Percentiles rank a stretch among this genome's conserved stretches.
phyloP scores from a whole-genome alignment of 345 rosid genomes.

The Syzygium aromaticum region DNA sequence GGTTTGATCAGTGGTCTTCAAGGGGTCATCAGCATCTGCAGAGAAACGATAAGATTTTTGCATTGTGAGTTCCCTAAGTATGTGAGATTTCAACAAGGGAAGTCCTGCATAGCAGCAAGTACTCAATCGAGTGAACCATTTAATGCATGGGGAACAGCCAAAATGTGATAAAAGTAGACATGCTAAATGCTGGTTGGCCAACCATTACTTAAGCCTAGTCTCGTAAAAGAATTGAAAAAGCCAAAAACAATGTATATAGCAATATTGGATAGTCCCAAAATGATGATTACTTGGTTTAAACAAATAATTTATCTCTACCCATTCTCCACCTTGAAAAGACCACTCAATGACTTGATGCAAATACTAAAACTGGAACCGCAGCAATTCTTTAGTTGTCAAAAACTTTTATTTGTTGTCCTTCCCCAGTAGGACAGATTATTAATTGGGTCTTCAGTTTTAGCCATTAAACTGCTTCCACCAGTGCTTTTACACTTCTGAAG shows the following conservation, averaged over 20 bases:
- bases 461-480: background rate
- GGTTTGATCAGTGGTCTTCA: conserved; percentile 94
- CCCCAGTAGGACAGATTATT: background rate
- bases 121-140: background rate
- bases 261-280: background rate
- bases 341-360: background rate
- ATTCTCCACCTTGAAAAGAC: background rate
- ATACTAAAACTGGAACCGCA: background rate
- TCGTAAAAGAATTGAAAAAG: background rate
- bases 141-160: background rate
- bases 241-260: background rate
- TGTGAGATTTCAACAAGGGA: background rate
- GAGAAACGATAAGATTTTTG: background rate
- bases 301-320: background rate
- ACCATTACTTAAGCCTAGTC: background rate
- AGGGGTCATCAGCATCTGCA: conserved; percentile 87
- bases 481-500: background rate
- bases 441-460: background rate
- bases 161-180: background rate
- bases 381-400: background rate
- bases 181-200: background rate
- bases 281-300: background rate
- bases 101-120: background rate
- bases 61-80: background rate
- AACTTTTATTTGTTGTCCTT: background rate